Evolutionary conservation across 2,329 filamentous ascomycete species (phyloP).

Genomic region (Pochonia chlamydosporia): DNA sequence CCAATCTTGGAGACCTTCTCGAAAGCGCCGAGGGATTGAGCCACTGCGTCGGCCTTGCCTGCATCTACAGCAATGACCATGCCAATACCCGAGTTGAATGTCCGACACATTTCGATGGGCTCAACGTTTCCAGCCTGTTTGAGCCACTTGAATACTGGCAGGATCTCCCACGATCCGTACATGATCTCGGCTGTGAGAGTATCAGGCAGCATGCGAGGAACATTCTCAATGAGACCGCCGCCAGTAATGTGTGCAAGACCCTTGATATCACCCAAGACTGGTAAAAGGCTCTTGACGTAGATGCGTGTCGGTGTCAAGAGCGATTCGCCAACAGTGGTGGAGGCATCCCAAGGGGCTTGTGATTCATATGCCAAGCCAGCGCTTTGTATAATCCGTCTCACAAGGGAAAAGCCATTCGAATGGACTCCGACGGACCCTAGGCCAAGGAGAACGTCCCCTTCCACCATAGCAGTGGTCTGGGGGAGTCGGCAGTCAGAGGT

Average conservation of each 20-base stretch:
- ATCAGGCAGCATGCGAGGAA: conserved; percentile 84
- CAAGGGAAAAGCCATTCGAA: conserved; percentile 96
- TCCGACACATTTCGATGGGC: conserved; percentile 76
- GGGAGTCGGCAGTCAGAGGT: conserved; percentile 65
- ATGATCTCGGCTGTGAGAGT: conserved; percentile 77
- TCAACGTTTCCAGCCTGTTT: conserved; percentile 66
- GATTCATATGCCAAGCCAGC: conserved; percentile 67
- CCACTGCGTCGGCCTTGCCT: conserved; percentile 55
- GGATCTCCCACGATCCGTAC: conserved; percentile 67
- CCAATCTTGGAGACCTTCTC: conserved; percentile 78
- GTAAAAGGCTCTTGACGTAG: conserved; percentile 79
- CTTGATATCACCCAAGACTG: conserved; percentile 66
- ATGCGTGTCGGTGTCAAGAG: conserved; percentile 88
- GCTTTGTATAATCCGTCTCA: conserved; percentile 77
- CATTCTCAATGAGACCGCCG: conserved; percentile 87
- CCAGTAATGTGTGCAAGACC: conserved; percentile 97
- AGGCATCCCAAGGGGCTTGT: conserved; percentile 67
- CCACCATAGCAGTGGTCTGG: conserved; percentile 65
- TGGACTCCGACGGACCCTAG: conserved; percentile 83
- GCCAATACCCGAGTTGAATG: conserved; percentile 91
- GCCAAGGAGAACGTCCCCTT: conserved; percentile 81
- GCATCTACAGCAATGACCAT: conserved; percentile 83
- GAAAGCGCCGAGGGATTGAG: conserved; percentile 52
- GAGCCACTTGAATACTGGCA: conserved; percentile 81
- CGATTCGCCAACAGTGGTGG: conserved; percentile 61